Evolutionary conservation across 163 green algal genomes (phyloP).

Genomic region (Chlamydomonas reinhardtii): DNA sequence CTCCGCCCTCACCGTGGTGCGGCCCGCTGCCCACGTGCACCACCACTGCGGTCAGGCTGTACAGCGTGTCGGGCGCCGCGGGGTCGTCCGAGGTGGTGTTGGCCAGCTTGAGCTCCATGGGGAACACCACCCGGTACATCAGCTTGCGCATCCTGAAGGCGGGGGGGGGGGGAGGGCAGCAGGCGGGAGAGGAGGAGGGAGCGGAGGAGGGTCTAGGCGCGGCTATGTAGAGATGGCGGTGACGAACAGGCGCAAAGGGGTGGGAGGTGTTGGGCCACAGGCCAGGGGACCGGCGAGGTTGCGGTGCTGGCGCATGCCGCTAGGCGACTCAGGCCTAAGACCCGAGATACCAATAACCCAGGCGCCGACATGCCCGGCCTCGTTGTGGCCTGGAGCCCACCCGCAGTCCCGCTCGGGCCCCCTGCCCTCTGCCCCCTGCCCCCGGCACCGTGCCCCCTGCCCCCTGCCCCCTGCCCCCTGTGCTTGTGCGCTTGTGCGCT

Average conservation of each 20-base stretch:
- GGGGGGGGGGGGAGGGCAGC: neutral
- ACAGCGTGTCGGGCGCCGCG: slow-evolving; percentile 77
- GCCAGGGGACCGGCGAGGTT: no score
- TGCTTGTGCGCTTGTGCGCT: no score
- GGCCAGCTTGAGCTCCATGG: slow-evolving; percentile 95
- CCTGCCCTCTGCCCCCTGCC: no score
- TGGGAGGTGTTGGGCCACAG: no score
- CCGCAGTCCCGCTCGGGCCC: no score
- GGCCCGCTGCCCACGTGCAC: slow-evolving; percentile 96
- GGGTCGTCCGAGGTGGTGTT: slow-evolving; percentile 85
- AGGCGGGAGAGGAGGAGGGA: neutral
- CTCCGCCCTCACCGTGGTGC: slow-evolving; percentile 87
- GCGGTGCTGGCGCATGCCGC: no score
- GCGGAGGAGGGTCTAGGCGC: neutral
- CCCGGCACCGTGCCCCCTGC: neutral
- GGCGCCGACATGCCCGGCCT: no score
- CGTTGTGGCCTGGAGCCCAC: no score
- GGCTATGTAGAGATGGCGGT: no score
- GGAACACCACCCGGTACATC: slow-evolving; percentile 97
- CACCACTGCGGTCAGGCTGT: slow-evolving; percentile 95
- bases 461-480: neutral
- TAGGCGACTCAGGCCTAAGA: no score
- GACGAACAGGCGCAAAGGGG: no score
- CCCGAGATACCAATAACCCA: no score
- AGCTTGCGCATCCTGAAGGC: slow-evolving; percentile 95